Percentiles rank a stretch among this genome's conserved stretches.
These are phyloP conservation scores for Pythium phragmiticola DNA, from an alignment of 352 stramenopile species.

Conservation along the genomic window DNA sequence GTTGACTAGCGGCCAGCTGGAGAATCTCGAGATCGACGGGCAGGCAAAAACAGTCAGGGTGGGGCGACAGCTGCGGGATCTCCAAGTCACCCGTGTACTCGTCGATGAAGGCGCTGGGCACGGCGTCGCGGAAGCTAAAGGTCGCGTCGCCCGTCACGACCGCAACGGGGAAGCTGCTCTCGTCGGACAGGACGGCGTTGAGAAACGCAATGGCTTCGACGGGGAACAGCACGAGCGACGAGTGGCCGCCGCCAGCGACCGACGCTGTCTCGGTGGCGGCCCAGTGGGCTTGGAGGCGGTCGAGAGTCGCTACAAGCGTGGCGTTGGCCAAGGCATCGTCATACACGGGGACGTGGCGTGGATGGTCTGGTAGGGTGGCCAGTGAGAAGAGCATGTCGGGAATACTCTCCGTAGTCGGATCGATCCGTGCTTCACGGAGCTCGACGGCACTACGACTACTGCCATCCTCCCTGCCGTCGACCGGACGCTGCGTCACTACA, in stretches of 20 bases:
- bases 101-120: conserved; percentile 57
- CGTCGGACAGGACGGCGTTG: conserved; percentile 25
- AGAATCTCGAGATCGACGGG: conserved; percentile 78
- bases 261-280: conserved; percentile 1
- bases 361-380: conserved; percentile 6
- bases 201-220: conserved; percentile 65
- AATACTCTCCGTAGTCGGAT: conserved; percentile 42
- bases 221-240: conserved; percentile 66
- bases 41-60: conserved; percentile 81
- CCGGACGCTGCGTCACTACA: conserved; percentile 27
- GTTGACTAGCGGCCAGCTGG: conserved; percentile 34
- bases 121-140: conserved; percentile 60
- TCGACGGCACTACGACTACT: background rate
- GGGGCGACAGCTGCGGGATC: conserved; percentile 72
- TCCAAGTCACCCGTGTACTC: conserved; percentile 34
- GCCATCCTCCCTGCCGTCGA: background rate
- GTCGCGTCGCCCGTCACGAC: conserved; percentile 49
- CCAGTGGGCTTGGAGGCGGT: conserved; percentile 21
- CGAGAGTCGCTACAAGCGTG: conserved; percentile 27
- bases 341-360: conserved; percentile 33
- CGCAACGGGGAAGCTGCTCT: conserved; percentile 22
- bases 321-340: conserved; percentile 39
- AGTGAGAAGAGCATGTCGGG: conserved; percentile 52
- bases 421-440: conserved; percentile 47
- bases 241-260: conserved; percentile 9